These are phyloP conservation scores for Macrolepiota dolichaula DNA, from an alignment of 768 basidiomycete species.

Conservation along the genomic window DNA sequence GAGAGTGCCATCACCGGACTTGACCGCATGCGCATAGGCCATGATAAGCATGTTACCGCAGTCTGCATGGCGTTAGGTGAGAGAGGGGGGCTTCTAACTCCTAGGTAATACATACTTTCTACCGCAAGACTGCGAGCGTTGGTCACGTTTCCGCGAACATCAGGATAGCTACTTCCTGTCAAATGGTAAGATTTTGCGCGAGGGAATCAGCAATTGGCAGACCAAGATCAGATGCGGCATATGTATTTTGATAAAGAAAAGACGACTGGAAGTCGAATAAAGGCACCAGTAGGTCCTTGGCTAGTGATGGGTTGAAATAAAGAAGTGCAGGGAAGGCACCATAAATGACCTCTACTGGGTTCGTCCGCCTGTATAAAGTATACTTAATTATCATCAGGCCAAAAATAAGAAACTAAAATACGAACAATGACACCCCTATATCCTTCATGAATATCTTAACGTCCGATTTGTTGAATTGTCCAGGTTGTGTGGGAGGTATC, in stretches of 20 bases:
- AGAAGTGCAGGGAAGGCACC: no score
- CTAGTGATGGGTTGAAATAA: no score
- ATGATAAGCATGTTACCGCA: conserved; percentile 61
- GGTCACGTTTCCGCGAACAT: conserved; percentile 15
- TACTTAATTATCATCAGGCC: not conserved
- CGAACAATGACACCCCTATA: conserved; percentile 34
- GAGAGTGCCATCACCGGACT: conserved; percentile 30
- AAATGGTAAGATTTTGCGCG: not conserved
- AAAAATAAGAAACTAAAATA: conserved; percentile 17
- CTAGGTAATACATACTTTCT: conserved; percentile 18
- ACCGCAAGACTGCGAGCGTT: conserved; percentile 17
- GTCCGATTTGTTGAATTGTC: no score
- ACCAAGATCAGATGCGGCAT: conserved; percentile 33
- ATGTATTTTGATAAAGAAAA: conserved; percentile 30
- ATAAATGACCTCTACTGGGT: no score
- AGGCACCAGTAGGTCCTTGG: conserved; percentile 42
- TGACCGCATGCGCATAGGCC: conserved; percentile 36
- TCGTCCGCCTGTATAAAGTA: conserved; percentile 24
- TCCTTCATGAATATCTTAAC: no score
- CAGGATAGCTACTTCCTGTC: conserved; percentile 17
- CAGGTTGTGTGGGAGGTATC: conserved; percentile 21
- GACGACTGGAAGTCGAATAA: no score
- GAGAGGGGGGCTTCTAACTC: not conserved
- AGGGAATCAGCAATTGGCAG: not conserved
- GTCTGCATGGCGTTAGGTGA: conserved; percentile 28